Evolutionary conservation across 2,329 filamentous ascomycete genomes (phyloP), one percentile per base, ranked within the genome.

Genomic region (Stagonosporopsis tanaceti): DNA sequence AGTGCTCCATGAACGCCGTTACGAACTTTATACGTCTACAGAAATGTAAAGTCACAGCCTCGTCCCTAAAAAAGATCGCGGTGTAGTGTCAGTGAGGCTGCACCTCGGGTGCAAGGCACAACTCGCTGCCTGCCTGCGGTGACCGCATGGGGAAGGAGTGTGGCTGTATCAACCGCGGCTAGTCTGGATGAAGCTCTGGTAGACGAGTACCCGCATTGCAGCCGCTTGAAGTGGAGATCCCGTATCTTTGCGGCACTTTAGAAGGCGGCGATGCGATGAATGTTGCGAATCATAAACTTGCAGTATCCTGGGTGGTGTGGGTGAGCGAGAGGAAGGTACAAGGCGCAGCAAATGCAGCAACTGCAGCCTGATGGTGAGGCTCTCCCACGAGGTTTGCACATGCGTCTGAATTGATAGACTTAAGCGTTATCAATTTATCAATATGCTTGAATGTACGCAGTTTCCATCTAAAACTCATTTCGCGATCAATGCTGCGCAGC

Each of bases 131-230:
- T 24, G 27, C 30, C 44, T 57, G 54, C 48, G 54, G 54, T 57
- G 54, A 57, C 54, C 32, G 34, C 2, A 39, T 50, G 20, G 34
- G 54, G 53, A 44, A 53, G 27, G 44, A 22, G 27, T 35, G 54
- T 57, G 54, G 54, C 48, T 57, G 54, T 57, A 39, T 34, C 17
- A 32, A 32, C 38, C 32, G 48, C 27, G 22, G 50, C 48, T 57
- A 57, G 39, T 4, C 54, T 39, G 15, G 11, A 45, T 53, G 11
- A n/a, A 45, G 54, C 17, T 45, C 17, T 44, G 12, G 20, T 53
- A 57, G 45, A 50, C 48, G 54, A 57, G 35, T 4, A 9, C 8
- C 50, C 54, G 47, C 38, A 22, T 15, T 48, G 47, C 14, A 35
- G 44, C 54, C 54, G 50, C 32, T 17, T 6, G 14, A n/a, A 27